Evolutionary conservation across 768 basidiomycete genomes (phyloP), one percentile per base, ranked within the genome.

Genomic region (Mycena alexandri): DNA sequence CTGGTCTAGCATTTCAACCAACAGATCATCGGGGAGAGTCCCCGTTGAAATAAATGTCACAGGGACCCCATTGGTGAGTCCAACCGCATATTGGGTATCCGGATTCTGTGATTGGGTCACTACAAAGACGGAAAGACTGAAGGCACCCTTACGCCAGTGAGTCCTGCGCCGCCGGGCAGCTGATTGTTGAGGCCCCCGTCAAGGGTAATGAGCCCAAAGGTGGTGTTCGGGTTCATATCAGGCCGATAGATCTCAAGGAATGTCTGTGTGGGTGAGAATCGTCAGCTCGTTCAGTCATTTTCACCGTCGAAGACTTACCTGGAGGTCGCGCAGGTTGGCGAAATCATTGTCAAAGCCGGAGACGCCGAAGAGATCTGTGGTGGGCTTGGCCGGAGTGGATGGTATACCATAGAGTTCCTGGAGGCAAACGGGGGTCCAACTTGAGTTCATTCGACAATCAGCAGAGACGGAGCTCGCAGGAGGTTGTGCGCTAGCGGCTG

Each of bases 321-420:
- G 47, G n/a, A 61, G 48, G 19, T 50, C 47, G 34, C 60, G 60
- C 36, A 51, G 38, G 29, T 61, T 61, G 21, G 60, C 60, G 21
- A 61, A 61, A 6, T n/a, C 38, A 29, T 51, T 43, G 2, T 29
- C 19, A 10, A 41, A 61, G 0, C 60, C 60, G 16, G 60, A 61
- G 9, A 52, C 38, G 16, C 48, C 60, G 5, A 51, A 34, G 10
- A 41, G 36, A 16, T 52, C 29, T 2, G 36, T 11, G 0, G 25
- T 48, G n/a, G 36, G 14, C n/a, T 51, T 61, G 1, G 60, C 60
- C 8, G 36, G 36, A 0, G 48, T 24, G n/a, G 48, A 22, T 5
- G 60, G 38, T 17, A 61, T 61, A 2, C 60, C 50, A 16, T 61
- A 52, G 1, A 61, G 38, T 22, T 61, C 36, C n/a, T 61, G 60